A percentile compares a stretch with the other conserved stretches of the same genome.
Conservation (phyloP, 2,329 filamentous ascomycete species). For the Fusarium sp. region DNA sequence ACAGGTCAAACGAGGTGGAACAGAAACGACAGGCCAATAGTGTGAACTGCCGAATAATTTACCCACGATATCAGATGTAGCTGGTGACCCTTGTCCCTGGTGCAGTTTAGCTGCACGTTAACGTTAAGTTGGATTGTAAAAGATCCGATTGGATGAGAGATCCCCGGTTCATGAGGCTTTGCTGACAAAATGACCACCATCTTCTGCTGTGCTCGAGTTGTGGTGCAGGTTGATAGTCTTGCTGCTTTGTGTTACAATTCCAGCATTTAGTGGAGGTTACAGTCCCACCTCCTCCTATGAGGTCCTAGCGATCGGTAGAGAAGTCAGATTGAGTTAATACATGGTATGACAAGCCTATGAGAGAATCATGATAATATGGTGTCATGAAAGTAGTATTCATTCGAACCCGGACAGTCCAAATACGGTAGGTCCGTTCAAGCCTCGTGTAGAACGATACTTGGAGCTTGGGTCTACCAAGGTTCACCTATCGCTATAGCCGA, state of each 20-base stretch:
- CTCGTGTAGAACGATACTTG: slow-evolving; percentile 24
- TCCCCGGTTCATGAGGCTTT: neutral
- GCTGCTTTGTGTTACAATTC: slow-evolving; percentile 4
- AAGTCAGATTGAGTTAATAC: neutral
- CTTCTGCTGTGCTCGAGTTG: neutral
- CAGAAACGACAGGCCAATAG: slow-evolving; percentile 3
- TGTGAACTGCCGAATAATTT: slow-evolving; percentile 32
- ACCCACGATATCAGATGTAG: slow-evolving; percentile 8
- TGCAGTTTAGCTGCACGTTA: neutral
- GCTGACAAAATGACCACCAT: slow-evolving; percentile 15
- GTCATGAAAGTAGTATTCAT: neutral
- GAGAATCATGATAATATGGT: neutral
- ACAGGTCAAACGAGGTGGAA: neutral
- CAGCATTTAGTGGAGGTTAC: slow-evolving; percentile 1
- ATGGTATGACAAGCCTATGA: neutral
- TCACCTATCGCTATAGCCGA: slow-evolving; percentile 30
- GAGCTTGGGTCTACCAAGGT: slow-evolving; percentile 4
- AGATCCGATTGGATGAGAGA: slow-evolving; percentile 4
- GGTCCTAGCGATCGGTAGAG: neutral
- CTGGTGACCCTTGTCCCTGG: neutral
- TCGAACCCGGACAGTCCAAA: slow-evolving; percentile 16
- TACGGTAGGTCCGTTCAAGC: slow-evolving; percentile 22
- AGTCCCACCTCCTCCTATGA: neutral
- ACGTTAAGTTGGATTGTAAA: neutral
- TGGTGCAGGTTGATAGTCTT: slow-evolving; percentile 7